Percentiles rank a stretch among this genome's conserved stretches.
Evolutionary conservation across 2,329 filamentous ascomycete species (phyloP).

Genomic region (Chaetomium sp.): DNA sequence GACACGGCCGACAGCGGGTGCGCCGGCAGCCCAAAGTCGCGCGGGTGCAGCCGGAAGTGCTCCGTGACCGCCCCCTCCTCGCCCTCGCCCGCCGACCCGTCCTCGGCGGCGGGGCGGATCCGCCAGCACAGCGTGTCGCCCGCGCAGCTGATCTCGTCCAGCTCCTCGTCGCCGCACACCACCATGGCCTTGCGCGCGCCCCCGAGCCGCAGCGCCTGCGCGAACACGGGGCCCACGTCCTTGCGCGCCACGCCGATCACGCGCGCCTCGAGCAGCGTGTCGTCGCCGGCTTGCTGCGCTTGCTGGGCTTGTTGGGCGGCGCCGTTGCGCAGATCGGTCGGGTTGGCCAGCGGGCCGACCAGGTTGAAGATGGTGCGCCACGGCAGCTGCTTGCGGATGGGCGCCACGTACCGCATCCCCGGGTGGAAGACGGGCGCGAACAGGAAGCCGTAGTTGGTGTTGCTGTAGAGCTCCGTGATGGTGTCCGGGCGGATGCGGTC

Average conservation of each 20-base stretch:
- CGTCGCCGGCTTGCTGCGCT: slow-evolving; percentile 12
- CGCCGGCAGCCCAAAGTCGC: slow-evolving; percentile 80
- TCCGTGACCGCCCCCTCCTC: slow-evolving; percentile 58
- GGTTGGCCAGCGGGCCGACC: slow-evolving; percentile 88
- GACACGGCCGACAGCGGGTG: slow-evolving; percentile 79
- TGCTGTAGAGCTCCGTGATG: slow-evolving; percentile 71
- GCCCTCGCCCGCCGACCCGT: too few relatives aligned
- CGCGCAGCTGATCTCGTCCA: slow-evolving; percentile 94
- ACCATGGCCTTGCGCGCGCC: slow-evolving; percentile 84
- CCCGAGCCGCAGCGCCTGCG: slow-evolving; percentile 75
- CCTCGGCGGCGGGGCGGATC: slow-evolving; percentile 53
- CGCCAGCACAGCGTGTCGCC: slow-evolving; percentile 89
- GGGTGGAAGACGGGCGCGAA: slow-evolving; percentile 97
- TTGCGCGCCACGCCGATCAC: slow-evolving; percentile 90
- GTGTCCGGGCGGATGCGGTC: slow-evolving; percentile 71
- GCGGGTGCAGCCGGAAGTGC: slow-evolving; percentile 75
- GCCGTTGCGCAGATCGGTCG: slow-evolving; percentile 64
- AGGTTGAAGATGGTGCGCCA: slow-evolving; percentile 98
- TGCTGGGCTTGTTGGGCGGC: not conserved
- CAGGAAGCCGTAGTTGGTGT: slow-evolving; percentile 90
- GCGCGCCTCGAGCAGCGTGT: slow-evolving; percentile 73
- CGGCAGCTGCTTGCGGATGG: slow-evolving; percentile 82
- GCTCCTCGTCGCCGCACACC: slow-evolving; percentile 90
- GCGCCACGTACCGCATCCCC: slow-evolving; percentile 86
- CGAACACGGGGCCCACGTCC: slow-evolving; percentile 85